Evolutionary conservation across 2,329 filamentous ascomycete species (phyloP).

Genomic region (Pleomassaria siparia): DNA sequence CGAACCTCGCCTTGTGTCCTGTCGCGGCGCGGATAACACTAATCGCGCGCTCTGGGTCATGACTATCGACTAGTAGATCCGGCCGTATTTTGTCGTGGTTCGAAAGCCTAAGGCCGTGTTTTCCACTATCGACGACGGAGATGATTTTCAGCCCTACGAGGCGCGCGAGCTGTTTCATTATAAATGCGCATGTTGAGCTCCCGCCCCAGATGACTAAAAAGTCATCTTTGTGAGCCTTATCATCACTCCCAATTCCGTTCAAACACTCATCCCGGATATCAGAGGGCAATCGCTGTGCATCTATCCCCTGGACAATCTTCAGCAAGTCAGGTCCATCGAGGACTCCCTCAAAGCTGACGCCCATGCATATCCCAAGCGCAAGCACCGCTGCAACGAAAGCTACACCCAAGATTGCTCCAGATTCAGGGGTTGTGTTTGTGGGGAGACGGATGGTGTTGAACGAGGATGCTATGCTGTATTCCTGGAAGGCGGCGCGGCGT

Average conservation of each 20-base stretch:
- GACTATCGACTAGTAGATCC: slow-evolving; percentile 69
- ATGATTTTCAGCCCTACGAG: slow-evolving; percentile 66
- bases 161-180: slow-evolving; percentile 68
- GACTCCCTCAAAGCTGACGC: slow-evolving; percentile 62
- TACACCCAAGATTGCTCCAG: slow-evolving; percentile 67
- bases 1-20: slow-evolving; percentile 62
- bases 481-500: slow-evolving; percentile 70
- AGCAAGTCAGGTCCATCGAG: slow-evolving; percentile 62
- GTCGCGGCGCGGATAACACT: slow-evolving; percentile 64
- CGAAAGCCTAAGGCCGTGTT: slow-evolving; percentile 56
- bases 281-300: slow-evolving; percentile 53
- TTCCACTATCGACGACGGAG: slow-evolving; percentile 66
- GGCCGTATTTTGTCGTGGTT: slow-evolving; percentile 50
- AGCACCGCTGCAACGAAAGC: slow-evolving; percentile 71
- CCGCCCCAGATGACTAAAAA: slow-evolving; percentile 76
- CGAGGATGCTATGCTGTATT: slow-evolving; percentile 66
- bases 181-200: slow-evolving; percentile 67
- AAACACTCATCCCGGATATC: slow-evolving; percentile 68
- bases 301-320: slow-evolving; percentile 51
- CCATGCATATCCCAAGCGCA: slow-evolving; percentile 68
- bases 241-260: slow-evolving; percentile 52
- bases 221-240: slow-evolving; percentile 62
- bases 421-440: slow-evolving; percentile 52
- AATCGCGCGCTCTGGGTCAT: slow-evolving; percentile 66
- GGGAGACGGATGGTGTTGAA: slow-evolving; percentile 68